Evolutionary conservation across 1,139 yeast species (phyloP).

Genomic region (Candida buenavistaensis): DNA sequence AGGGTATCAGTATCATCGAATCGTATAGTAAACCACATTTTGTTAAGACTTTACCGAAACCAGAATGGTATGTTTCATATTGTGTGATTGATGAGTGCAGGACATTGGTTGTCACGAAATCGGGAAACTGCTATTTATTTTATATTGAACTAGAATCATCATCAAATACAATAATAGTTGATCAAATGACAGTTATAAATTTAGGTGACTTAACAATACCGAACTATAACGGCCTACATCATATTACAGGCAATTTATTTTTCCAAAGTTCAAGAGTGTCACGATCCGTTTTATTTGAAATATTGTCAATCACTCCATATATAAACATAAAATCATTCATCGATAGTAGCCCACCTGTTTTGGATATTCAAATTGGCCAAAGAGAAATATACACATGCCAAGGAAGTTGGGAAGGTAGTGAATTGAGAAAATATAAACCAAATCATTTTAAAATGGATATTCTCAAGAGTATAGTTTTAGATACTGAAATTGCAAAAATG

Average conservation of each 20-base stretch:
- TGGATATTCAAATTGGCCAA: constrained; percentile 23
- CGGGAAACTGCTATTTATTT: constrained; percentile 32
- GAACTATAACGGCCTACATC: constrained; percentile 25
- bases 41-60: constrained; percentile 4
- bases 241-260: constrained; percentile 29
- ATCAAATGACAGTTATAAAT: constrained; percentile 25
- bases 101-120: constrained; percentile 28
- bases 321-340: constrained; percentile 11
- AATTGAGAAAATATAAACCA: constrained; percentile 20
- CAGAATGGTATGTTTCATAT: constrained; percentile 10
- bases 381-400: constrained; percentile 29
- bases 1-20: constrained; percentile 3
- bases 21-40: constrained; percentile 5
- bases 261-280: constrained; percentile 35
- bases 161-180: constrained; percentile 13
- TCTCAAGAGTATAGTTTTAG: neutral
- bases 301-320: constrained; percentile 28
- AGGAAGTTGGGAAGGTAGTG: constrained; percentile 43
- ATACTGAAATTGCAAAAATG: neutral
- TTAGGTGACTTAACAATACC: constrained; percentile 35
- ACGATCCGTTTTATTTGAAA: constrained; percentile 33
- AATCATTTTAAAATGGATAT: neutral
- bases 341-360: constrained; percentile 38
- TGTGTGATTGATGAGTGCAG: constrained; percentile 28
- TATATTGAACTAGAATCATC: constrained; percentile 18